Evolutionary conservation across 768 basidiomycete species (phyloP).

Genomic region (Podaxis carcinomalis): DNA sequence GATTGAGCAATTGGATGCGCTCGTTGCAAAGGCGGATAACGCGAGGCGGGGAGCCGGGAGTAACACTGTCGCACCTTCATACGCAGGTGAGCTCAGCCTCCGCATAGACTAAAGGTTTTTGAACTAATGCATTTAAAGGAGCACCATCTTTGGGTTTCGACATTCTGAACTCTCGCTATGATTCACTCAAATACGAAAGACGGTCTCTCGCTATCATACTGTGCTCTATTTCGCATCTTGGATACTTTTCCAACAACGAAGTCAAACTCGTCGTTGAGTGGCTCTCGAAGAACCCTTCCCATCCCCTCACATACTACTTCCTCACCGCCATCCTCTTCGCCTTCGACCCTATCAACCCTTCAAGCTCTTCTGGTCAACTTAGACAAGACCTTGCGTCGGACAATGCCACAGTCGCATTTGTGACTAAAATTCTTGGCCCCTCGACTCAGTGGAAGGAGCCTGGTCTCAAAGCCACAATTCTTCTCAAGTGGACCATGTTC

Average conservation of each 20-base stretch:
- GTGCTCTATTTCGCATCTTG: conserved; percentile 58
- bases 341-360: conserved; percentile 64
- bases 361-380: conserved; percentile 35
- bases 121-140: conserved; percentile 25
- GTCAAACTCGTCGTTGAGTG: conserved; percentile 66
- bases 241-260: conserved; percentile 55
- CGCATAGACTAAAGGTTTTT: background rate
- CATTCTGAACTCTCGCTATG: conserved; percentile 61
- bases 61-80: conserved; percentile 52
- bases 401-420: conserved; percentile 42
- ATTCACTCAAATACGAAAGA: conserved; percentile 73
- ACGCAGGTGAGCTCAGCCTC: conserved; percentile 40
- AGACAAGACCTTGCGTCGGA: conserved; percentile 49
- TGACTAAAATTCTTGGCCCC: conserved; percentile 54
- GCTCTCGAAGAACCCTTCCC: conserved; percentile 61
- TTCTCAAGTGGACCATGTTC: conserved; percentile 89
- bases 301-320: conserved; percentile 65
- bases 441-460: conserved; percentile 62
- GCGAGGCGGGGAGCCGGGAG: conserved; percentile 61
- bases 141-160: conserved; percentile 57
- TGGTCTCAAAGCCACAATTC: conserved; percentile 64
- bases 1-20: conserved; percentile 54
- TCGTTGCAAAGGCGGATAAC: conserved; percentile 48
- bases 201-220: conserved; percentile 62
- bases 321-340: conserved; percentile 60